phyloP scores from a whole-genome alignment of 371 early-diverging fungal species.

The Smittium mucronatum region DNA sequence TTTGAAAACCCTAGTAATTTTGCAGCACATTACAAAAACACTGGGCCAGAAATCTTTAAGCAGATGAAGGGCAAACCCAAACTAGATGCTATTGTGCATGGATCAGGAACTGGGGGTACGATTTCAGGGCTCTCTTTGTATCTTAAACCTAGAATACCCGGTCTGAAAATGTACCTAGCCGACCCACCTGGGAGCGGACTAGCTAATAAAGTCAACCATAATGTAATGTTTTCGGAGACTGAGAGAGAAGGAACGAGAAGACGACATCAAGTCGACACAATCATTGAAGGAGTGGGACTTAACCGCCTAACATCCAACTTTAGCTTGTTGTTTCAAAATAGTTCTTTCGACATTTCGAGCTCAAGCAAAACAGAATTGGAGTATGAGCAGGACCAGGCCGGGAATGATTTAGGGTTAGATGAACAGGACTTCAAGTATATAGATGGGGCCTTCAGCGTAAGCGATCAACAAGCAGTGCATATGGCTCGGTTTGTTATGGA shows the following conservation, averaged over 20 bases:
- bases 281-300: slow-evolving; percentile 92
- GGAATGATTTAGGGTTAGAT: not conserved
- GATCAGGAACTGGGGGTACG: slow-evolving; percentile 90
- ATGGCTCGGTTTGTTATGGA: slow-evolving; percentile 79
- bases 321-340: slow-evolving; percentile 29
- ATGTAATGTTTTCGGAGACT: slow-evolving; percentile 72
- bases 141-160: slow-evolving; percentile 50
- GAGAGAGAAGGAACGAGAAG: slow-evolving; percentile 82
- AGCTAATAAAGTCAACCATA: slow-evolving; percentile 78
- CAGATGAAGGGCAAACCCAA: slow-evolving; percentile 36
- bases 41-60: slow-evolving; percentile 77
- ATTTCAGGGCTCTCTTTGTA: slow-evolving; percentile 74
- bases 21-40: slow-evolving; percentile 61
- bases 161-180: slow-evolving; percentile 59
- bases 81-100: slow-evolving; percentile 59
- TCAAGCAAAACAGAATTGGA: not conserved
- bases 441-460: slow-evolving; percentile 76
- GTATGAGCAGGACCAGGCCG: not conserved
- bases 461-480: slow-evolving; percentile 77
- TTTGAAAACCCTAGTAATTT: slow-evolving; percentile 86
- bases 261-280: slow-evolving; percentile 90
- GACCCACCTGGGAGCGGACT: slow-evolving; percentile 92
- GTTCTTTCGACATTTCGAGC: not conserved
- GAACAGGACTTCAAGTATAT: not conserved
- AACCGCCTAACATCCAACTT: slow-evolving; percentile 89